Percentiles rank a stretch among this genome's conserved stretches.
These are phyloP conservation scores for Castanea crenata DNA, from an alignment of 306 rosid genomes.

Conservation along the genomic window DNA sequence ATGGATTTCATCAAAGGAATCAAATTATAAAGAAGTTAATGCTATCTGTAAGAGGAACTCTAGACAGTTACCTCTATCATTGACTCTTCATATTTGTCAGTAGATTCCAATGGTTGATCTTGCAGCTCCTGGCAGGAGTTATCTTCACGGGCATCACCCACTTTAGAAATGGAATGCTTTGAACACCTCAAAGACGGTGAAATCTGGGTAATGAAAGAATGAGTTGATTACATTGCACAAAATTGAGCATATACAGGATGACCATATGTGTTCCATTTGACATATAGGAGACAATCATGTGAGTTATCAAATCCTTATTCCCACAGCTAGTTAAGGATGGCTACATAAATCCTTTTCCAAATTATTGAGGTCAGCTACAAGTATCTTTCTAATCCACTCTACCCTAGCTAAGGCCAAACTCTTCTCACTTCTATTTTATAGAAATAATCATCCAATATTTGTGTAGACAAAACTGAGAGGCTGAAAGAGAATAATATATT, in stretches of 20 bases:
- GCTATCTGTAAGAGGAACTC: neutral
- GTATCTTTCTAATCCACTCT: neutral
- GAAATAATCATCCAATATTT: neutral
- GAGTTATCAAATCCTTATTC: neutral
- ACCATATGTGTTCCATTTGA: neutral
- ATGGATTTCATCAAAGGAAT: neutral
- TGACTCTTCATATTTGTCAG: slow-evolving; percentile 24
- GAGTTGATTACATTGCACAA: neutral
- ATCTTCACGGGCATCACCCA: slow-evolving; percentile 18
- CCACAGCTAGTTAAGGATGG: neutral
- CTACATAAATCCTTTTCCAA: neutral
- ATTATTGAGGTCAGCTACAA: neutral
- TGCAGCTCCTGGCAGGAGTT: slow-evolving; percentile 20
- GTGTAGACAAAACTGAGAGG: neutral
- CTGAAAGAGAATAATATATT: neutral
- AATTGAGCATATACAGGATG: neutral
- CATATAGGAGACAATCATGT: neutral
- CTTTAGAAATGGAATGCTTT: slow-evolving; percentile 27
- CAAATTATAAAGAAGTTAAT: neutral
- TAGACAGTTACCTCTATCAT: slow-evolving; percentile 37
- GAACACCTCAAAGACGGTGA: slow-evolving; percentile 34
- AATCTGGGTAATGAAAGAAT: slow-evolving; percentile 17
- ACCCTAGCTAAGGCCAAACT: neutral
- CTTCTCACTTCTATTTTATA: neutral
- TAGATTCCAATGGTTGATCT: slow-evolving; percentile 30